These are phyloP conservation scores for Fusarium foetens DNA, from an alignment of 2,329 filamentous ascomycete genomes.

Conservation along the genomic window DNA sequence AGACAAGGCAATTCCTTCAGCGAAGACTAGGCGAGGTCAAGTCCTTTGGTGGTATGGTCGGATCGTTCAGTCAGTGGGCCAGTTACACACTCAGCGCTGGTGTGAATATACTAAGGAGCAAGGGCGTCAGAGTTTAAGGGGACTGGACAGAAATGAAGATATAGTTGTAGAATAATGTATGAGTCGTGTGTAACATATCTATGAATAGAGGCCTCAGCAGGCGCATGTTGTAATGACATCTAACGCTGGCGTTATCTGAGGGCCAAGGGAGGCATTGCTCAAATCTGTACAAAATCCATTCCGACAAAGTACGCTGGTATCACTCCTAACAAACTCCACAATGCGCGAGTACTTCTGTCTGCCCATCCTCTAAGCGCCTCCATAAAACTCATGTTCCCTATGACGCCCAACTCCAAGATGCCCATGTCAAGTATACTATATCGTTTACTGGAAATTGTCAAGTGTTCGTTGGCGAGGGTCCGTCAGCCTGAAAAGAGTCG, in stretches of 20 bases:
- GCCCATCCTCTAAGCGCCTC: conserved; percentile 11
- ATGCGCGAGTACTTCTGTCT: conserved; percentile 7
- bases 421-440: conserved; percentile 3
- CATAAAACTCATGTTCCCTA: conserved; percentile 2
- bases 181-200: conserved; percentile 35
- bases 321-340: conserved; percentile 26
- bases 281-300: conserved; percentile 8
- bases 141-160: neutral
- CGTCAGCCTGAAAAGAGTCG: conserved; percentile 56
- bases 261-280: conserved; percentile 3
- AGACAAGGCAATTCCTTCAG: conserved; percentile 83
- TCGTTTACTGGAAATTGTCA: conserved; percentile 2
- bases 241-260: neutral
- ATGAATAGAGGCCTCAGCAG: conserved; percentile 27
- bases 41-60: conserved; percentile 69
- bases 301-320: conserved; percentile 15
- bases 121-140: conserved; percentile 79
- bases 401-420: conserved; percentile 22
- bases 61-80: conserved; percentile 78
- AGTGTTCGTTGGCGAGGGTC: conserved; percentile 68
- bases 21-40: conserved; percentile 77
- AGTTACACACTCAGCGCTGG: conserved; percentile 81
- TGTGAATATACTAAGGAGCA: conserved; percentile 87
- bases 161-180: conserved; percentile 44
- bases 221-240: conserved; percentile 23